Conservation (phyloP, 2,329 filamentous ascomycete species). For the Allantophomopsis lycopodina region DNA sequence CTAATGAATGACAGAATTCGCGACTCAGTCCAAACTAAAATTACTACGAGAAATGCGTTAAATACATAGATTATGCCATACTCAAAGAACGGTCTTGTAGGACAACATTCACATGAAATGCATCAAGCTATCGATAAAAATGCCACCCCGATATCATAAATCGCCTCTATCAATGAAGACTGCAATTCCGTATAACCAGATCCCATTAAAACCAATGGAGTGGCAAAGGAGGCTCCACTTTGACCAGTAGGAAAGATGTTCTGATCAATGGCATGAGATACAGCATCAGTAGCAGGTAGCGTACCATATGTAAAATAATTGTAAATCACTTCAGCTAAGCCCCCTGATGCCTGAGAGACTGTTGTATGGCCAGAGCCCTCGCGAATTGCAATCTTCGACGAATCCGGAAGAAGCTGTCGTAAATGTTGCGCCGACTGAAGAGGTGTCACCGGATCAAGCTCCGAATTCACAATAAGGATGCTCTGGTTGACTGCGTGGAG, state of each 20-base stretch:
- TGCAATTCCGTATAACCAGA: slow-evolving; percentile 1
- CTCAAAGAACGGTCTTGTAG: too few relatives aligned
- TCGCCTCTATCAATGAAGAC: neutral
- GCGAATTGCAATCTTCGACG: slow-evolving; percentile 4
- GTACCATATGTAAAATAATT: neutral
- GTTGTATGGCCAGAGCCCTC: slow-evolving; percentile 6
- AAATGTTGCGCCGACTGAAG: slow-evolving; percentile 5
- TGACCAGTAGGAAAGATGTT: slow-evolving; percentile 1
- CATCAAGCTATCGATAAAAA: neutral
- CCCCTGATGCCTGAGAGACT: neutral
- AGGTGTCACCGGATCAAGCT: slow-evolving; percentile 6
- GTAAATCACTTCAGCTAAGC: neutral
- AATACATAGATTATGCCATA: too few relatives aligned
- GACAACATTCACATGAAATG: too few relatives aligned
- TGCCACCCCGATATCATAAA: neutral
- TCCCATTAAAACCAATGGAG: slow-evolving; percentile 1
- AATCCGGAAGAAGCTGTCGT: slow-evolving; percentile 4
- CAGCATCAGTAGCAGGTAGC: neutral
- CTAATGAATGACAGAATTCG: too few relatives aligned
- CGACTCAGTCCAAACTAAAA: too few relatives aligned
- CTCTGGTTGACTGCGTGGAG: slow-evolving; percentile 3
- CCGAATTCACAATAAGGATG: slow-evolving; percentile 5
- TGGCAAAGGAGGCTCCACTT: neutral
- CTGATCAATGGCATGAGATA: neutral
- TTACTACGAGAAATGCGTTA: too few relatives aligned